These are phyloP conservation scores for Isabelozyma rhagii DNA, from an alignment of 805 yeast species.

Conservation along the genomic window DNA sequence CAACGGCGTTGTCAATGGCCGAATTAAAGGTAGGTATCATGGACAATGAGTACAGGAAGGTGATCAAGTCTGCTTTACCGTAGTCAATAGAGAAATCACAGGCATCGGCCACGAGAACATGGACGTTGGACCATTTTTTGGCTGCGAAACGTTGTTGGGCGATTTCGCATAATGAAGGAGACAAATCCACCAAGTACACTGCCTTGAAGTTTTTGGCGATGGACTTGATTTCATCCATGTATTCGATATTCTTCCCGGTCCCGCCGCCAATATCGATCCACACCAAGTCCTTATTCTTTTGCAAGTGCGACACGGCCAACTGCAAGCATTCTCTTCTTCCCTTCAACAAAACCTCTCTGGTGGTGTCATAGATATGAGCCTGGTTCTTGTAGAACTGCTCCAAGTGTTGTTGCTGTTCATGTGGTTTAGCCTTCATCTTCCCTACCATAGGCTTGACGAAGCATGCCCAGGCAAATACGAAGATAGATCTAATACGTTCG, in stretches of 20 bases:
- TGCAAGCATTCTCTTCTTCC: conserved; percentile 67
- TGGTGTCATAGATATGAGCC: conserved; percentile 72
- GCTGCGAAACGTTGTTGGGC: conserved; percentile 57
- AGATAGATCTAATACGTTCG: conserved; percentile 20
- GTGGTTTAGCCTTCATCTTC: conserved; percentile 23
- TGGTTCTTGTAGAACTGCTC: conserved; percentile 75
- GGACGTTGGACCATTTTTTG: conserved; percentile 53
- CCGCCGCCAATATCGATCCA: conserved; percentile 89
- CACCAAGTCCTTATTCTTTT: conserved; percentile 43
- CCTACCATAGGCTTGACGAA: conserved; percentile 55
- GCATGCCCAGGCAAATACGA: conserved; percentile 46
- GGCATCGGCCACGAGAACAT: conserved; percentile 71
- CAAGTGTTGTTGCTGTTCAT: conserved; percentile 55
- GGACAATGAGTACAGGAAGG: conserved; percentile 77
- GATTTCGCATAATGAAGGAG: conserved; percentile 72
- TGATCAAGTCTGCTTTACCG: conserved; percentile 62
- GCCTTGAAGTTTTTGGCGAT: conserved; percentile 53
- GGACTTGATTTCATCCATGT: conserved; percentile 58
- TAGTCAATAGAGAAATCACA: conserved; percentile 55
- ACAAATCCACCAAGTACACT: conserved; percentile 69
- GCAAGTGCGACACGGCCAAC: conserved; percentile 57
- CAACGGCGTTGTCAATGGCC: conserved; percentile 65
- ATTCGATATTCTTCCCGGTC: conserved; percentile 78
- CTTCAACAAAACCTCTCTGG: conserved; percentile 62
- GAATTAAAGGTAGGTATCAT: conserved; percentile 85